phyloP scores from a whole-genome alignment of 2,329 filamentous ascomycete genomes.

The Huntiella decipiens region DNA sequence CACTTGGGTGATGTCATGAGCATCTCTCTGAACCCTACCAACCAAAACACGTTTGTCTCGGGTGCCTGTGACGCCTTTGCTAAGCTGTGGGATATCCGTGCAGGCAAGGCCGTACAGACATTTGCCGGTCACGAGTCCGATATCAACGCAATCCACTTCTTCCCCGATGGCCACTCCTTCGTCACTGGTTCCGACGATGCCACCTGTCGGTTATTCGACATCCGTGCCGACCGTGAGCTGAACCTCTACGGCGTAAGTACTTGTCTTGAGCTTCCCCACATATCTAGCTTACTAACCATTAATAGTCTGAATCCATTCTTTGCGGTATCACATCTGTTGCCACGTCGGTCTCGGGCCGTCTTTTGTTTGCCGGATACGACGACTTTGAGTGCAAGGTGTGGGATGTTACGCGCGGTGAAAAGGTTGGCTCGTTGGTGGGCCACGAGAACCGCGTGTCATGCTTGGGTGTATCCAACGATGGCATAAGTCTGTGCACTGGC shows the following conservation, averaged over 20 bases:
- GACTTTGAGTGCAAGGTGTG: conserved; percentile 99
- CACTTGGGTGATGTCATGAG: conserved; percentile 99
- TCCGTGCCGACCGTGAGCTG: conserved; percentile 71
- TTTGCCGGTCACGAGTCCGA: conserved; percentile 97
- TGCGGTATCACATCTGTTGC: conserved; percentile 97
- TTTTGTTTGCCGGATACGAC: conserved; percentile 94
- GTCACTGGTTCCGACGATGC: conserved; percentile 96
- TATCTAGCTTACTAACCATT: neutral
- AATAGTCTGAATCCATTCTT: conserved; percentile 82
- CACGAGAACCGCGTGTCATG: conserved; percentile 99
- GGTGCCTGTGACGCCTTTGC: conserved; percentile 97
- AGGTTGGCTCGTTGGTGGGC: conserved; percentile 87
- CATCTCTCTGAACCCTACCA: conserved; percentile 97
- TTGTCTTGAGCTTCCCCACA: neutral
- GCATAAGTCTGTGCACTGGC: conserved; percentile 96
- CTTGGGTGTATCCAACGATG: conserved; percentile 94
- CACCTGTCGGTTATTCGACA: conserved; percentile 92
- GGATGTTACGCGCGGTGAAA: conserved; percentile 92
- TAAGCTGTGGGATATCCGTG: conserved; percentile 96
- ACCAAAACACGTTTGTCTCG: conserved; percentile 98
- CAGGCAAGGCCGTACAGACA: conserved; percentile 94
- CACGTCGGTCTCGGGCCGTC: conserved; percentile 85
- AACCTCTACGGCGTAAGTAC: conserved; percentile 44
- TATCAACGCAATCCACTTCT: conserved; percentile 99
- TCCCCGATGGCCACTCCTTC: conserved; percentile 96